These are phyloP conservation scores for Boletus pseudo-olivaceus DNA, from an alignment of 768 basidiomycete genomes.

Conservation along the genomic window DNA sequence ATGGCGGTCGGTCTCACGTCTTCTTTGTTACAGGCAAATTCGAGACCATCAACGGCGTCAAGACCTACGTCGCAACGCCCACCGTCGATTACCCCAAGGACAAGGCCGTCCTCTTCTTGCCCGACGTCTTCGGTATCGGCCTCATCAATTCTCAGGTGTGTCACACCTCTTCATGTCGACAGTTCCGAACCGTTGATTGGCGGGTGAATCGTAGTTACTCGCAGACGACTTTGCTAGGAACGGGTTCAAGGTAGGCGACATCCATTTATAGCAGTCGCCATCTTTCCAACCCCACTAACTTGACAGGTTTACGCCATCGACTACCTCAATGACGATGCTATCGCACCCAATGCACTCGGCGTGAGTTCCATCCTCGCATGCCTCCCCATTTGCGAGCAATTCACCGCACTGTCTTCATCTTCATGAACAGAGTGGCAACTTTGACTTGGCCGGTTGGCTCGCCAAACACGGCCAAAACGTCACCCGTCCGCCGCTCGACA, in stretches of 20 bases:
- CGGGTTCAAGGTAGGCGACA: conserved; percentile 32
- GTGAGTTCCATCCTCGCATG: neutral
- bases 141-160: conserved; percentile 45
- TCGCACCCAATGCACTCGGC: conserved; percentile 14
- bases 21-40: conserved; percentile 33
- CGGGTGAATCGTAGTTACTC: conserved; percentile 31
- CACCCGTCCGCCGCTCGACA: conserved; percentile 52
- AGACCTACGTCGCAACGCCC: conserved; percentile 54
- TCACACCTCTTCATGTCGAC: neutral
- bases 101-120: conserved; percentile 53
- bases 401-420: neutral
- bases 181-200: neutral
- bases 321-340: conserved; percentile 28
- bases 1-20: neutral
- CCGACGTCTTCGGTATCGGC: conserved; percentile 51
- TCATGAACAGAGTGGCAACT: neutral
- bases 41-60: conserved; percentile 45
- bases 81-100: conserved; percentile 46
- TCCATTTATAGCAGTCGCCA: neutral
- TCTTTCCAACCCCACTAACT: neutral
- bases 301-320: conserved; percentile 23
- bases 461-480: conserved; percentile 35
- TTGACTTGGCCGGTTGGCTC: conserved; percentile 37
- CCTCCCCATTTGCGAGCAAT: neutral
- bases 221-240: conserved; percentile 42